These are phyloP conservation scores for Fusarium papillatum DNA, from an alignment of 2,329 filamentous ascomycete species.

Conservation along the genomic window DNA sequence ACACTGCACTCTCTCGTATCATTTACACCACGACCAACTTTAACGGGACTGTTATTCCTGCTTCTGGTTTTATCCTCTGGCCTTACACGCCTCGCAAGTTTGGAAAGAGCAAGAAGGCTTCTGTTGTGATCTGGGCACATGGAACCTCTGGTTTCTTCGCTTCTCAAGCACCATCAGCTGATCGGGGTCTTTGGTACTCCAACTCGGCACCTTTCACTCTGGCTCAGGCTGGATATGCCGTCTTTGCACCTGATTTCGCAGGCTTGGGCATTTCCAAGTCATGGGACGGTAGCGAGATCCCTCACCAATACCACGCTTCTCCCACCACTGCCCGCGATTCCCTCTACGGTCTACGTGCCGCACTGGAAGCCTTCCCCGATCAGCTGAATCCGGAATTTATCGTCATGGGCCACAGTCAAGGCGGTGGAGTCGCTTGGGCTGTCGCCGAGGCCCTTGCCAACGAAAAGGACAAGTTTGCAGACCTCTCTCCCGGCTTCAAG, in stretches of 20 bases:
- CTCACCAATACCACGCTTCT: conserved; percentile 55
- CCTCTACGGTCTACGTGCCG: conserved; percentile 57
- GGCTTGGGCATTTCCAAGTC: conserved; percentile 55
- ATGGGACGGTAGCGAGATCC: conserved; percentile 50
- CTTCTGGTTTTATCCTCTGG: conserved; percentile 65
- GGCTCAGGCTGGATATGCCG: conserved; percentile 57
- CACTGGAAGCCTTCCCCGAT: conserved; percentile 54
- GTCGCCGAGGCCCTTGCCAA: conserved; percentile 45
- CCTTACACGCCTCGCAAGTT: conserved; percentile 49
- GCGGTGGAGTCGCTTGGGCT: conserved; percentile 58
- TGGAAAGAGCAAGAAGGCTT: background rate
- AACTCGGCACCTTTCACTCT: conserved; percentile 54
- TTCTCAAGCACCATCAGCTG: conserved; percentile 55
- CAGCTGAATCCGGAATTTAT: conserved; percentile 54
- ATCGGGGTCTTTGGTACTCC: conserved; percentile 56
- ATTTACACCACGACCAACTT: conserved; percentile 60
- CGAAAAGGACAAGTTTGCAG: conserved; percentile 36
- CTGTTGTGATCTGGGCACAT: conserved; percentile 57
- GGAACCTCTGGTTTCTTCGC: conserved; percentile 58
- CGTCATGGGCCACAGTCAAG: conserved; percentile 61
- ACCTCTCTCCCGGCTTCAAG: conserved; percentile 48
- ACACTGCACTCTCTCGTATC: conserved; percentile 61
- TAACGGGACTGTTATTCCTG: conserved; percentile 60
- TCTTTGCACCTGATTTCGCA: conserved; percentile 60
- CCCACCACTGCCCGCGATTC: conserved; percentile 58